These are phyloP conservation scores for Aureobasidium uvarum DNA, from an alignment of 2,329 filamentous ascomycete species.

Conservation along the genomic window DNA sequence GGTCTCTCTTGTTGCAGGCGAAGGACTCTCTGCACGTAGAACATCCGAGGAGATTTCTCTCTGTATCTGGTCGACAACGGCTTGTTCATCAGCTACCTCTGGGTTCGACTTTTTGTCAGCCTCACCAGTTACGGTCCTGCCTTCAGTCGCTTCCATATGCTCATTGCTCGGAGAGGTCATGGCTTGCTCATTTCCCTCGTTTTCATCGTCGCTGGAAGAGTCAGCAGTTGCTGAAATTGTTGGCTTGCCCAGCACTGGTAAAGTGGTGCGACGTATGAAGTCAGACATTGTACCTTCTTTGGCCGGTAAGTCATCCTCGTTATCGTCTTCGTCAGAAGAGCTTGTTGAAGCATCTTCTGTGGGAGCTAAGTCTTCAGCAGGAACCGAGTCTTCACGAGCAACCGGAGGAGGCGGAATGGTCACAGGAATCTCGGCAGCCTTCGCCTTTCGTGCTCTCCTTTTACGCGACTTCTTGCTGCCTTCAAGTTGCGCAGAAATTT, in stretches of 20 bases:
- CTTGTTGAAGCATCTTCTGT: not conserved
- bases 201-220: slow-evolving; percentile 10
- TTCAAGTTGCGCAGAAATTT: not conserved
- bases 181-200: not conserved
- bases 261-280: not conserved
- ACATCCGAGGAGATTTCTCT: slow-evolving; percentile 1
- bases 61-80: not conserved
- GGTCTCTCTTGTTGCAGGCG: slow-evolving; percentile 8
- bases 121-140: not conserved
- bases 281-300: not conserved
- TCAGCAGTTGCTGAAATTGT: slow-evolving; percentile 11
- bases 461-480: not conserved
- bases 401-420: not conserved
- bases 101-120: not conserved
- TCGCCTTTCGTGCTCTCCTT: slow-evolving; percentile 1
- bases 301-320: not conserved
- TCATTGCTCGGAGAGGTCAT: not conserved
- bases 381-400: not conserved
- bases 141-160: not conserved
- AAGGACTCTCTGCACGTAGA: not conserved
- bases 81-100: not conserved
- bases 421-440: not conserved
- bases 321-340: not conserved
- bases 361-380: not conserved
- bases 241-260: slow-evolving; percentile 9